Conservation (phyloP, 2,329 filamentous ascomycete species). For the Ilyonectria mors-panacis region DNA sequence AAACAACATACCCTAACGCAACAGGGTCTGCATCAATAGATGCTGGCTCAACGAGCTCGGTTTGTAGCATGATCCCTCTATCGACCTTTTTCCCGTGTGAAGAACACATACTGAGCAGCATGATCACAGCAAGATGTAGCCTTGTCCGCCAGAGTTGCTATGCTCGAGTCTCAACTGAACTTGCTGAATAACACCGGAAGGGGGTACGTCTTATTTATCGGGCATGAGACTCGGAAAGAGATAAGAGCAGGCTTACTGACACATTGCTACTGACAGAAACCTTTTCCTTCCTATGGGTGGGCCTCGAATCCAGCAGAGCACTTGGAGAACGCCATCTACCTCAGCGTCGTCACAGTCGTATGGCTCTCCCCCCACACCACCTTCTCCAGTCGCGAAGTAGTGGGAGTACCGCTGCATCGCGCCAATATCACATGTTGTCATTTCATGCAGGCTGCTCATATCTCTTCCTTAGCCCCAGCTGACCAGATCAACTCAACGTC, state of each 20-base stretch:
- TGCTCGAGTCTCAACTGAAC: conserved; percentile 1
- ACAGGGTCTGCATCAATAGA: conserved; percentile 1
- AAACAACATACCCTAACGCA: background rate
- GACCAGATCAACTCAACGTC: conserved; percentile 4
- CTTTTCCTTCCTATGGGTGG: background rate
- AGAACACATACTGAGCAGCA: background rate
- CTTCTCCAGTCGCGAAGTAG: background rate
- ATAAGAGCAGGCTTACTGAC: conserved; percentile 2
- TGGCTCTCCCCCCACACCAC: background rate
- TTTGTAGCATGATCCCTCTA: background rate
- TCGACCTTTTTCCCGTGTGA: background rate
- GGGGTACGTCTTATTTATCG: background rate
- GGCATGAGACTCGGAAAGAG: background rate
- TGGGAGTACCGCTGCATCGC: conserved; percentile 1
- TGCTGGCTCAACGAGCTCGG: background rate
- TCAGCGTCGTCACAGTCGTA: conserved; percentile 5
- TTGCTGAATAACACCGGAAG: background rate
- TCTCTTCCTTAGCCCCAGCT: conserved; percentile 5
- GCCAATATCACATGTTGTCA: background rate
- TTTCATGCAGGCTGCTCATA: background rate
- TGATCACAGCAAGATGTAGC: background rate
- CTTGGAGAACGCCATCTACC: conserved; percentile 2
- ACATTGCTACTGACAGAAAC: background rate
- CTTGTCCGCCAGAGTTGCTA: conserved; percentile 6
- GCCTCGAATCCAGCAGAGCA: background rate